A percentile compares a stretch with the other conserved stretches of the same genome.
phyloP scores from a whole-genome alignment of 2,329 filamentous ascomycete genomes.

The Arthrobotrys megalospora region DNA sequence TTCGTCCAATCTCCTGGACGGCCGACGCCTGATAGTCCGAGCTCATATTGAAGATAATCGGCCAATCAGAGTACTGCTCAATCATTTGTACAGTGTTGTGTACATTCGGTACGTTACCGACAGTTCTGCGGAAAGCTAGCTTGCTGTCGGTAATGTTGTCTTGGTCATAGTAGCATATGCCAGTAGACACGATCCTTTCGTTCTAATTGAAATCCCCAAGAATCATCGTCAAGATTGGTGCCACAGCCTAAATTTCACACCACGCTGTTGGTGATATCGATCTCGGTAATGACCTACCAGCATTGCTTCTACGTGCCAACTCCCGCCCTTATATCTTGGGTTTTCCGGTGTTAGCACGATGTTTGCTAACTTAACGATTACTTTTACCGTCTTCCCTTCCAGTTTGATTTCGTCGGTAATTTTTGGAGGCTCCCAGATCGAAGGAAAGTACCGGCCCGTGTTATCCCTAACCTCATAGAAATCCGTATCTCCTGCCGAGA shows the following conservation, averaged over 20 bases:
- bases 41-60: slow-evolving; percentile 50
- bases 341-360: slow-evolving; percentile 75
- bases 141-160: slow-evolving; percentile 74
- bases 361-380: slow-evolving; percentile 76
- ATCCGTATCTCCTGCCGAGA: not conserved
- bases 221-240: not conserved
- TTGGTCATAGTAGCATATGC: slow-evolving; percentile 75
- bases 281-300: slow-evolving; percentile 62
- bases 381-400: slow-evolving; percentile 71
- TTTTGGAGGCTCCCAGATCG: slow-evolving; percentile 27
- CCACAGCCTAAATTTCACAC: no score
- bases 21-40: slow-evolving; percentile 14
- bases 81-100: not conserved
- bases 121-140: slow-evolving; percentile 71
- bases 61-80: slow-evolving; percentile 37
- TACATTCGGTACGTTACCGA: slow-evolving; percentile 26
- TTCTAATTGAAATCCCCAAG: slow-evolving; percentile 67
- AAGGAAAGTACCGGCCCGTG: slow-evolving; percentile 13
- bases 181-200: slow-evolving; percentile 76
- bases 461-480: slow-evolving; percentile 38
- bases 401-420: slow-evolving; percentile 38
- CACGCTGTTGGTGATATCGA: not conserved
- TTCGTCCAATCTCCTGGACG: slow-evolving; percentile 46
- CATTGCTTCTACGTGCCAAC: slow-evolving; percentile 74
- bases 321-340: slow-evolving; percentile 70